Base-by-base conservation (phyloP, 2,329 filamentous ascomycete species). In the Cladosporium sphaerospermum region DNA sequence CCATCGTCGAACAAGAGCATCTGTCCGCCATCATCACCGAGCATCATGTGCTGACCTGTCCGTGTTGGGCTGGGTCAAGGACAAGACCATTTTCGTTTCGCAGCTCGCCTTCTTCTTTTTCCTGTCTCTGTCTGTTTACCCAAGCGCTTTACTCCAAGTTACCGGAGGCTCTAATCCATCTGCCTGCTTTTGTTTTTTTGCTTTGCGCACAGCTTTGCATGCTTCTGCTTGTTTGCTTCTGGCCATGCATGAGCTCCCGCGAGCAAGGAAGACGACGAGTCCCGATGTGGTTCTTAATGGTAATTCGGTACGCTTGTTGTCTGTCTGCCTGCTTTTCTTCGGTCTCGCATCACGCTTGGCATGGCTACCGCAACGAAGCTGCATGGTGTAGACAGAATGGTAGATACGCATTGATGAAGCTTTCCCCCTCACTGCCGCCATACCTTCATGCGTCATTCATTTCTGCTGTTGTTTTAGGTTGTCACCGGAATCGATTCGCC, bases 221-320 rank as follows among this genome's bases (percentile, higher is more conserved):
- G 40, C 31, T 31, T 37, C 16, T 51, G 48, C 32, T 37, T 51
- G 48, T 36, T 34, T 23, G 23, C 41, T 53, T 54, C 54, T 59
- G 59, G 61, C 49, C 36, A 39, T 39, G 36, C 16, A 60, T 54
- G 53, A 56, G 62, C 62, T 61, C 61, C 60, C 61, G 55, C 61
- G 56, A 61, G 61, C 59, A 48, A 54, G 32, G 49, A 53, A 48
- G 47, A 32, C 45, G 43, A 52, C 51, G 54, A 55, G 45, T 7
- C 36, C 53, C 40, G 50, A 44, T 55, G 34, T 46, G 52, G 52
- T 41, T 37, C 37, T 39, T 62, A 62, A 61, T 62, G 59, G 57
- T 62, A 62, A 62, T 62, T 51, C 40, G 48, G 48, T 44, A 51
- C 48, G 50, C 13, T 39, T 54, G 45, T 43, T 57, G 53, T 49